These are phyloP conservation scores for Biancaea sappan DNA, from an alignment of 306 rosid genomes.

Conservation along the genomic window DNA sequence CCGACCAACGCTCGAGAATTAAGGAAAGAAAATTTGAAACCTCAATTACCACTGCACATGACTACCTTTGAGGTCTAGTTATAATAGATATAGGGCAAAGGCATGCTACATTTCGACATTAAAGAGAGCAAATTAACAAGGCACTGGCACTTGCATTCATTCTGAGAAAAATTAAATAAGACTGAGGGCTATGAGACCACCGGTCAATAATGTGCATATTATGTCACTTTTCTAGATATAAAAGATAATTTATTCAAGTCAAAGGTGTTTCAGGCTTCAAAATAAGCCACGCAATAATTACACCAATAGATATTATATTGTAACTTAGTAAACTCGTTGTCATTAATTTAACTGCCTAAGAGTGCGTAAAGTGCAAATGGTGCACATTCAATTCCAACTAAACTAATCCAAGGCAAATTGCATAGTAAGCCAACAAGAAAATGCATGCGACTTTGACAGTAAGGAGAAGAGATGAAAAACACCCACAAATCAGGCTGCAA, in stretches of 20 bases:
- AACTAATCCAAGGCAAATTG: background rate
- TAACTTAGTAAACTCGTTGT: background rate
- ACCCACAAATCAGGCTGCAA: constrained; percentile 11
- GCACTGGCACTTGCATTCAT: background rate
- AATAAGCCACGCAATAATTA: background rate
- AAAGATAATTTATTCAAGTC: background rate
- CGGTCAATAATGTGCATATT: background rate
- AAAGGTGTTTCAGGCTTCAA: background rate
- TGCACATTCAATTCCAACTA: background rate
- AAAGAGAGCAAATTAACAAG: background rate
- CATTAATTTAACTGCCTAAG: background rate
- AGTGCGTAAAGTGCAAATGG: background rate
- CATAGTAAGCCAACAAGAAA: background rate
- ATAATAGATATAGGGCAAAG: background rate
- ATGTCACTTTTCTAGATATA: background rate
- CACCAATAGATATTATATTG: background rate
- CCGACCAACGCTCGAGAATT: no score
- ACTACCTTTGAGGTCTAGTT: background rate
- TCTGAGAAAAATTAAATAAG: background rate
- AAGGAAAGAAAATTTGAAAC: background rate
- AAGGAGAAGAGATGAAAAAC: background rate
- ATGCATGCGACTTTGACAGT: background rate
- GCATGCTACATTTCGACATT: background rate
- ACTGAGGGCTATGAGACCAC: background rate
- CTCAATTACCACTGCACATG: background rate